Conservation (phyloP, 1,284 basidiomycete species). For the Inonotus obliquus region DNA sequence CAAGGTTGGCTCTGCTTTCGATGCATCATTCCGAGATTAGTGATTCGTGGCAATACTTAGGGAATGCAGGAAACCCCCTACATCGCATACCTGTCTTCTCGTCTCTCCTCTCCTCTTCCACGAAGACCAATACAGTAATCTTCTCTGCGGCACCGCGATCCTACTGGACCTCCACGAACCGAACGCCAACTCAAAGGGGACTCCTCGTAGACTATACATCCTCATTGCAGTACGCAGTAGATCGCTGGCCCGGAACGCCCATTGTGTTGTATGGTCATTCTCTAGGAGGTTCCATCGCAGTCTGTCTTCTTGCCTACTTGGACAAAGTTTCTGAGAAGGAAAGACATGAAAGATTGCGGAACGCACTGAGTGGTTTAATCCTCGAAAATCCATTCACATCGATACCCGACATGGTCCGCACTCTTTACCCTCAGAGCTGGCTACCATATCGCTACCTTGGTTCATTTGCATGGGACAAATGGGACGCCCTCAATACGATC, state of each 20-base stretch:
- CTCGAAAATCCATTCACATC: conserved; percentile 49
- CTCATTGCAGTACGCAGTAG: conserved; percentile 30
- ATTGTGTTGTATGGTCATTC: conserved; percentile 48
- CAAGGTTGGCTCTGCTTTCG: conserved; percentile 30
- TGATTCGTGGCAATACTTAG: conserved; percentile 23
- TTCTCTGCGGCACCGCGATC: conserved; percentile 39
- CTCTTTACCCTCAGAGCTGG: conserved; percentile 46
- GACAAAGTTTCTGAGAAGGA: background rate
- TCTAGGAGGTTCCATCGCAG: conserved; percentile 41
- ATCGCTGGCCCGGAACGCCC: conserved; percentile 28
- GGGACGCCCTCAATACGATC: conserved; percentile 39
- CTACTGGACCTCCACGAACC: conserved; percentile 36
- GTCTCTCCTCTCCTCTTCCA: conserved; percentile 24
- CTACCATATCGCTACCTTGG: conserved; percentile 46
- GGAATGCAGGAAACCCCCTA: conserved; percentile 48
- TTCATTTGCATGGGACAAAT: conserved; percentile 39
- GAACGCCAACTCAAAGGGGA: conserved; percentile 33
- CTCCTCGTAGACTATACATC: conserved; percentile 38
- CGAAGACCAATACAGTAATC: conserved; percentile 23
- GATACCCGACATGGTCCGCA: conserved; percentile 44
- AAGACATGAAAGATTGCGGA: conserved; percentile 17
- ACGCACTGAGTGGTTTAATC: conserved; percentile 34
- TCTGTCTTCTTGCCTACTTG: conserved; percentile 32
- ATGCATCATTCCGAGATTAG: background rate
- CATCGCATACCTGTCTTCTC: conserved; percentile 43